phyloP scores from a whole-genome alignment of 768 basidiomycete genomes.

The Mycena vitilis region DNA sequence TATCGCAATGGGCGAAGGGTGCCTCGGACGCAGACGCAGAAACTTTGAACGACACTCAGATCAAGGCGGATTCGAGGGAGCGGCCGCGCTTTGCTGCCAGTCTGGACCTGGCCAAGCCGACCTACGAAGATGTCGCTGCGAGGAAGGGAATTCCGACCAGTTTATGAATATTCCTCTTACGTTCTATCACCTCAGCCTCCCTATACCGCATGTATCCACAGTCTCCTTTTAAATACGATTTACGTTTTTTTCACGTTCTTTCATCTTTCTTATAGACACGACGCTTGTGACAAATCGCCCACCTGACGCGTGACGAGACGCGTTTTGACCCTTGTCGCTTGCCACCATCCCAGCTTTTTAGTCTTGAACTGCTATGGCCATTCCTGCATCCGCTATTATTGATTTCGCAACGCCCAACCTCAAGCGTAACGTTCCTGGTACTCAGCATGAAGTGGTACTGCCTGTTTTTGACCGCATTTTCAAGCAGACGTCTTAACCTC shows the following conservation, averaged over 20 bases:
- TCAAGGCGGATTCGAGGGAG: slow-evolving; percentile 11
- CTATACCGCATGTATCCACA: too few relatives aligned
- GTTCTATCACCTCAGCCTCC: too few relatives aligned
- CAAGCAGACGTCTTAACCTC: too few relatives aligned
- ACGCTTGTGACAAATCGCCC: not conserved
- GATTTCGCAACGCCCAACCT: not conserved
- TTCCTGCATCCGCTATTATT: not conserved
- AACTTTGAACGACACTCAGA: slow-evolving; percentile 7
- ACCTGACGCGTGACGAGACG: not conserved
- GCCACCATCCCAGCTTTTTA: not conserved
- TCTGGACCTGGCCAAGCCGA: slow-evolving; percentile 10
- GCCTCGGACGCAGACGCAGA: not conserved
- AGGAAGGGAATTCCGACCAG: too few relatives aligned
- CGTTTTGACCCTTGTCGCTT: not conserved
- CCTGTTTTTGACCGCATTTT: not conserved
- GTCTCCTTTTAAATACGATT: too few relatives aligned
- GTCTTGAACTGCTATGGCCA: not conserved
- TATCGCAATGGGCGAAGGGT: slow-evolving; percentile 5
- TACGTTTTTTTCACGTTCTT: too few relatives aligned
- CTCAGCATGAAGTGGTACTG: not conserved
- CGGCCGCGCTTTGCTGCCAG: slow-evolving; percentile 19
- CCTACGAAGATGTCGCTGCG: not conserved
- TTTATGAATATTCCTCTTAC: too few relatives aligned
- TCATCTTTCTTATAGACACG: too few relatives aligned
- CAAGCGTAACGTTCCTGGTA: not conserved